Base-by-base conservation (phyloP, 2,329 filamentous ascomycete species). In the Pseudogymnoascus sp. region DNA sequence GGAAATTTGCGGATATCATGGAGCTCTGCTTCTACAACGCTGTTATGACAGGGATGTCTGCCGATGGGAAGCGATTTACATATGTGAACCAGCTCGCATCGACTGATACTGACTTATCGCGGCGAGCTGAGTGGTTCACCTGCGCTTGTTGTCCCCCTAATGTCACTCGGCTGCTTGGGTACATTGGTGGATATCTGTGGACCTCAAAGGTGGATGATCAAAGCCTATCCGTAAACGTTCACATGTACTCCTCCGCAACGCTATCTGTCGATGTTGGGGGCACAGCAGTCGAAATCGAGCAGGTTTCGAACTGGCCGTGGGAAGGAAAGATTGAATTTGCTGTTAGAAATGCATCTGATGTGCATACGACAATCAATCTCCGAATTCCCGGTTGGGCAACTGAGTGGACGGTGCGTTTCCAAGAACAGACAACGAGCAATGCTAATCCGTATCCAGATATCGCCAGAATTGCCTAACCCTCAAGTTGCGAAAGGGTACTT, bases 71-170 rank as follows among this genome's bases (percentile, higher is more conserved):
- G 33, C 74, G 74, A 1, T 87, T 86, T 69, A 84, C 82, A 0
- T 87, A 87, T 63, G 79, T 80, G 60, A 86, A 86, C 65, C 83
- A 85, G 63, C 74, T 86, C 0, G 80, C 79, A 0, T 83, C 81
- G 35, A 82, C 78, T 7, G 77, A 80, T 6, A 68, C 69, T 1
- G 75, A 83, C 61, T 74, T 75, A 15, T 83, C 78, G 17, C 72
- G 75, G 61, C 74, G 83, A 11, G 74, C 78, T 33, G 77, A 80
- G 21, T 86, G 84, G 83, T 86, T 85, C 60, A 79, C 78, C 58
- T 79, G 78, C 37, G 81, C 82, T 5, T 86, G 83, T 64, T 86
- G 84, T 66, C 84, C 84, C 2, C 84, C 83, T 0, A 86, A 85
- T 65, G 73, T 86, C 0, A 77, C 79, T 21, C 74, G 83, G 26